A percentile compares a stretch with the other conserved stretches of the same genome.
phyloP scores from a whole-genome alignment of 768 basidiomycete genomes.

The Rhodosporidiobolus odoratus region DNA sequence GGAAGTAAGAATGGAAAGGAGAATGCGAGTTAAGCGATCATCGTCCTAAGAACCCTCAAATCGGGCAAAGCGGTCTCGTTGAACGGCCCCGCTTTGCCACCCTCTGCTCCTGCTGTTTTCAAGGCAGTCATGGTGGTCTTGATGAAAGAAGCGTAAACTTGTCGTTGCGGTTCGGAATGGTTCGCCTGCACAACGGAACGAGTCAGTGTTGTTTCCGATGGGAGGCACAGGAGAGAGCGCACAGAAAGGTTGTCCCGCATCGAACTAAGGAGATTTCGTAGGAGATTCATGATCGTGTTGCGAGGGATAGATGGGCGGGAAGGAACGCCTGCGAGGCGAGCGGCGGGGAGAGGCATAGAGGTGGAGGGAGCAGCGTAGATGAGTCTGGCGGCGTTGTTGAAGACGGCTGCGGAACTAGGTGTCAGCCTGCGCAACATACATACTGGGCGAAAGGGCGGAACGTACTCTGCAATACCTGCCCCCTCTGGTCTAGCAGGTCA shows the following conservation, averaged over 20 bases:
- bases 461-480: slow-evolving; percentile 31
- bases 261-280: slow-evolving; percentile 22
- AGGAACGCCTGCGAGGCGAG: not conserved
- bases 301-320: not conserved
- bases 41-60: not conserved
- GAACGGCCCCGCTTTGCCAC: slow-evolving; percentile 6
- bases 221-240: not conserved
- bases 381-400: slow-evolving; percentile 22
- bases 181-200: not conserved
- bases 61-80: slow-evolving; percentile 20
- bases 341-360: not conserved
- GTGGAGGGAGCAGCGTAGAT: not conserved
- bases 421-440: not conserved
- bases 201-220: not conserved
- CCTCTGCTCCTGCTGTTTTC: not conserved
- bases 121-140: slow-evolving; percentile 4
- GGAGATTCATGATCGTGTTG: slow-evolving; percentile 4
- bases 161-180: not conserved
- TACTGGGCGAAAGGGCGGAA: not conserved
- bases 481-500: slow-evolving; percentile 23
- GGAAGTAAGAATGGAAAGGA: not conserved
- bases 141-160: slow-evolving; percentile 6
- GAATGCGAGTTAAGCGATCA: not conserved
- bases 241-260: slow-evolving; percentile 32
- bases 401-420: slow-evolving; percentile 13